Base-by-base conservation (phyloP, 805 yeast species). In the Metschnikowia amazonensis region DNA sequence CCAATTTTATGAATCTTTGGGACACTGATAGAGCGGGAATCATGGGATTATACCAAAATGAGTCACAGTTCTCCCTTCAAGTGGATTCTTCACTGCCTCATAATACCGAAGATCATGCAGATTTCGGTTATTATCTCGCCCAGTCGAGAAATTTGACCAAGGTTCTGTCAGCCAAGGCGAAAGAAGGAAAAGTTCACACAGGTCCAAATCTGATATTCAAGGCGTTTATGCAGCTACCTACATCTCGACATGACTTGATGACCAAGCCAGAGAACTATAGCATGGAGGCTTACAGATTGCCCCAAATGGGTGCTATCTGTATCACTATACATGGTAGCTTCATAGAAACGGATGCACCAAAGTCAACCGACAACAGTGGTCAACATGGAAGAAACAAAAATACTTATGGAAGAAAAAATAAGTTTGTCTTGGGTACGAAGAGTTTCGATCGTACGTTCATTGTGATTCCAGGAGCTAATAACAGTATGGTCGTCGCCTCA, bases 361-460 rank as follows among this genome's bases (percentile, higher is more conserved):
- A 74, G 18, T 62, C 60, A 33, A 27, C 50, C 9, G 67, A 60
- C 8, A 59, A 55, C 14, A 36, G 51, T 13, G 57, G 43, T 50
- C 42, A 47, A 48, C 44, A 45, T 47, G 48, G 51, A 27, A 43
- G 49, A 29, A 46, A 48, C 38, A 55, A 59, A 13, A 52, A 48
- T 42, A 43, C 51, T 23, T 34, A 46, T 42, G 47, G 49, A 48
- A 58, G 60, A 40, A 67, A 68, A 44, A 45, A 38, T 41, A 66
- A 64, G 46, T 45, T 60, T 17, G 62, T 74, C 25, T 65, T 83
- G 29, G 69, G 78, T 4, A 74, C 73, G 53, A 84, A 94, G 60
- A 80, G 94, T 8, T 94, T 94, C 64, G 99, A 94, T 63, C 76
- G 99, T 59, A 75, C 84, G 0, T 81, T 94, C 60, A 72, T 87